Conservation (phyloP, 805 yeast species). For the Suhomyces emberorum region DNA sequence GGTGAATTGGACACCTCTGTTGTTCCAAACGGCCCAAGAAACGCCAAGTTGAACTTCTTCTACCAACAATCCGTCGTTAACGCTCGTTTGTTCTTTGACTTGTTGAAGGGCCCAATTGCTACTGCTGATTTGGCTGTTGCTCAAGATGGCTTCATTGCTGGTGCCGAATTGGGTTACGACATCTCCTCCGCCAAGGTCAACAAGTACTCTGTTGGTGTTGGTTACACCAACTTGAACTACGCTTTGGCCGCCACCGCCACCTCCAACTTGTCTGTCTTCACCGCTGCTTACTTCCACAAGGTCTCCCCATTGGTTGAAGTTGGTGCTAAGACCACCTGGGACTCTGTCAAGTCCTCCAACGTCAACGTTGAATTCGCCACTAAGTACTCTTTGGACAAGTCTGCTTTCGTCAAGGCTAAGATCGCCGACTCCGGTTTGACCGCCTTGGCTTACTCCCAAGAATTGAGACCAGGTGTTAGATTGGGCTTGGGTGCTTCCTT, state of each 20-base stretch:
- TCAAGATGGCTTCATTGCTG: constrained; percentile 94
- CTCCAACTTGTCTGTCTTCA: constrained; percentile 81
- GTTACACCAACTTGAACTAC: constrained; percentile 87
- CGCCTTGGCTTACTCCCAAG: constrained; percentile 91
- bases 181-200: constrained; percentile 88
- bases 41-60: constrained; percentile 85
- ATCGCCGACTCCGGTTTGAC: constrained; percentile 94
- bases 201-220: constrained; percentile 89
- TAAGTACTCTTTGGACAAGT: constrained; percentile 83
- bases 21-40: constrained; percentile 80
- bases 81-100: constrained; percentile 92
- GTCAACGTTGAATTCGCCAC: constrained; percentile 95
- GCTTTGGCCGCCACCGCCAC: constrained; percentile 81
- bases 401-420: constrained; percentile 94
- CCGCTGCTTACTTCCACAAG: constrained; percentile 96
- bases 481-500: constrained; percentile 96
- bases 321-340: constrained; percentile 97
- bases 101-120: constrained; percentile 92
- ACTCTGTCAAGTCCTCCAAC: constrained; percentile 74
- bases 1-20: constrained; percentile 85
- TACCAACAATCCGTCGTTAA: constrained; percentile 91
- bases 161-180: constrained; percentile 97
- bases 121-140: constrained; percentile 93
- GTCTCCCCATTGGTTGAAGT: constrained; percentile 90
- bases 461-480: constrained; percentile 92